These are phyloP conservation scores for Dryas octopetala DNA, from an alignment of 306 rosid species.

Conservation along the genomic window DNA sequence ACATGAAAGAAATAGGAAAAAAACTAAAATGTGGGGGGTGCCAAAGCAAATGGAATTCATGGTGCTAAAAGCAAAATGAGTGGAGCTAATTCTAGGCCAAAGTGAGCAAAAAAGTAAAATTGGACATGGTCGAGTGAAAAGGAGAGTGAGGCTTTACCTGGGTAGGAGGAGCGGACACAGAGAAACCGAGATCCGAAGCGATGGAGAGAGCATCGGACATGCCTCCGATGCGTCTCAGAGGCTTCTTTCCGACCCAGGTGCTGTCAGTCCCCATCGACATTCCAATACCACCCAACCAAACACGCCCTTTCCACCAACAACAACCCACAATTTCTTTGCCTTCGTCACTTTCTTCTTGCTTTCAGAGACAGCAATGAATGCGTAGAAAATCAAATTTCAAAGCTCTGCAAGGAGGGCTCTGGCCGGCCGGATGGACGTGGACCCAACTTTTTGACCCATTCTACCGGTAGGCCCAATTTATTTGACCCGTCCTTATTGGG, in stretches of 20 bases:
- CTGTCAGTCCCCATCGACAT: slow-evolving; percentile 71
- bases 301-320: not conserved
- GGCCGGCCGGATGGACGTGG: not conserved
- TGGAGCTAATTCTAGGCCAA: not conserved
- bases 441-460: not conserved
- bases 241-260: slow-evolving; percentile 87
- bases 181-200: slow-evolving; percentile 86
- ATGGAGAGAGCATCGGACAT: slow-evolving; percentile 88
- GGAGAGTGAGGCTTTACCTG: slow-evolving; percentile 38
- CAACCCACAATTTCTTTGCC: not conserved
- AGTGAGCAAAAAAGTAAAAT: slow-evolving; percentile 8
- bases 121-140: not conserved
- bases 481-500: not conserved
- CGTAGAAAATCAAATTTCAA: not conserved
- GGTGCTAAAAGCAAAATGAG: slow-evolving; percentile 5
- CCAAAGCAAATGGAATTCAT: not conserved
- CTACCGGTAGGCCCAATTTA: not conserved
- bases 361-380: slow-evolving; percentile 9
- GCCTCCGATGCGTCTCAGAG: slow-evolving; percentile 79
- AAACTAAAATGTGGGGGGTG: not conserved
- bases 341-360: not conserved
- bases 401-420: not conserved
- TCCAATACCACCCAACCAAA: not conserved
- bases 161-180: slow-evolving; percentile 56
- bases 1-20: not conserved